Evolutionary conservation across 2,329 filamentous ascomycete species (phyloP).

Genomic region (Fusarium sp.): DNA sequence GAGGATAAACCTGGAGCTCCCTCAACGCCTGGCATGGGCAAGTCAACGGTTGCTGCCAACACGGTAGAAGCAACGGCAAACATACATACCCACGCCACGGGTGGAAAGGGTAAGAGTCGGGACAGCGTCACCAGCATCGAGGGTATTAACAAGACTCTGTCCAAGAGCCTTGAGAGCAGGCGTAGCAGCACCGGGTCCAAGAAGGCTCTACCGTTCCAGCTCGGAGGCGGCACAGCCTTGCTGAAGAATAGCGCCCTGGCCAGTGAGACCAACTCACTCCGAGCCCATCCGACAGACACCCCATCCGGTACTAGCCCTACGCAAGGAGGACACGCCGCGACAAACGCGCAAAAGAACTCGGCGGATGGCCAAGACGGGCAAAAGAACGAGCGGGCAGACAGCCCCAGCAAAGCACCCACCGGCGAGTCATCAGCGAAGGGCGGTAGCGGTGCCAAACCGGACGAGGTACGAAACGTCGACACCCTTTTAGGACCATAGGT

Average conservation of each 20-base stretch:
- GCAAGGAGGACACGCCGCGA: constrained; percentile 50
- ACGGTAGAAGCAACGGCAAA: constrained; percentile 89
- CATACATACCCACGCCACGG: constrained; percentile 67
- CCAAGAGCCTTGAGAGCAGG: constrained; percentile 91
- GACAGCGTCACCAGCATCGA: constrained; percentile 73
- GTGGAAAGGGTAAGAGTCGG: constrained; percentile 61
- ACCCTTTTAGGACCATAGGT: constrained; percentile 64
- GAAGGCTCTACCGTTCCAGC: constrained; percentile 75
- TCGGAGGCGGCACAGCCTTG: constrained; percentile 58
- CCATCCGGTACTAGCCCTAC: constrained; percentile 60
- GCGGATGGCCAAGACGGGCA: constrained; percentile 28
- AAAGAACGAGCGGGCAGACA: constrained; percentile 38
- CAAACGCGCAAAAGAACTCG: constrained; percentile 37
- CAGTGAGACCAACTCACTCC: constrained; percentile 73
- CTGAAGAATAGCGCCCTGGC: constrained; percentile 68
- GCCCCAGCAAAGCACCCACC: constrained; percentile 40
- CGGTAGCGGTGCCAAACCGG: constrained; percentile 41
- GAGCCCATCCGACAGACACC: constrained; percentile 63
- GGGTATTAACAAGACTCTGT: constrained; percentile 83
- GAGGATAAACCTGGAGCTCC: constrained; percentile 95
- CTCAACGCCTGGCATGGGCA: constrained; percentile 91
- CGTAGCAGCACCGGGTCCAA: constrained; percentile 90
- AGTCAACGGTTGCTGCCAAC: constrained; percentile 91
- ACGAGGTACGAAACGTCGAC: constrained; percentile 71
- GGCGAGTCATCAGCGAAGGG: constrained; percentile 48